phyloP scores from a whole-genome alignment of 257 asterid species.

The Knoxia roxburghii region DNA sequence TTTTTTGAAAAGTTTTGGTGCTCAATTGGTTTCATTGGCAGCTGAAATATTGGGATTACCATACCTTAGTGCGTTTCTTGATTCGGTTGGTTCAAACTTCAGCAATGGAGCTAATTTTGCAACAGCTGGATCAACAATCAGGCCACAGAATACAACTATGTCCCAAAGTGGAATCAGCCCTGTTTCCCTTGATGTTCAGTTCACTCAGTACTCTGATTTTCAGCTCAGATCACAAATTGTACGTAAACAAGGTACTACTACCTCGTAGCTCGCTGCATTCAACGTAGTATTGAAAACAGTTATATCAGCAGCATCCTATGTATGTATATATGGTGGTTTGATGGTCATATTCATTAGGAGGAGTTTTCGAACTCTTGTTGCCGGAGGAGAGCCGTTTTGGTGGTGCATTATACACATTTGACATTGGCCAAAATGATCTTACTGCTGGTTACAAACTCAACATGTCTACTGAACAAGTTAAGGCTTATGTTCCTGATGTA shows the following conservation, averaged over 20 bases:
- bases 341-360: conserved; percentile 19
- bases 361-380: conserved; percentile 33
- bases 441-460: conserved; percentile 68
- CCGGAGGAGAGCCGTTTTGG: conserved; percentile 43
- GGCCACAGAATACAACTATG: conserved; percentile 70
- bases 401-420: conserved; percentile 59
- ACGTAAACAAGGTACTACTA: conserved; percentile 34
- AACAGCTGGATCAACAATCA: conserved; percentile 80
- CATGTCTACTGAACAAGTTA: conserved; percentile 55
- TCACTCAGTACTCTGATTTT: conserved; percentile 51
- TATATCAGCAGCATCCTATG: too few relatives aligned
- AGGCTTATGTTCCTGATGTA: conserved; percentile 66
- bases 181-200: conserved; percentile 61
- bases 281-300: too few relatives aligned
- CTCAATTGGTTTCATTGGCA: too few relatives aligned
- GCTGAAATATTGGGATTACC: conserved; percentile 59
- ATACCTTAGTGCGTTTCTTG: conserved; percentile 61
- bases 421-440: conserved; percentile 85
- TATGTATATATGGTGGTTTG: neutral
- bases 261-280: too few relatives aligned
- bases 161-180: conserved; percentile 78
- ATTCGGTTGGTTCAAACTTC: conserved; percentile 70
- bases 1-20: too few relatives aligned
- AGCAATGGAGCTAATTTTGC: conserved; percentile 87
- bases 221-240: conserved; percentile 46